Evolutionary conservation across 495 filamentous ascomycete species (phyloP).

Genomic region (Trichoderma erinaceum): DNA sequence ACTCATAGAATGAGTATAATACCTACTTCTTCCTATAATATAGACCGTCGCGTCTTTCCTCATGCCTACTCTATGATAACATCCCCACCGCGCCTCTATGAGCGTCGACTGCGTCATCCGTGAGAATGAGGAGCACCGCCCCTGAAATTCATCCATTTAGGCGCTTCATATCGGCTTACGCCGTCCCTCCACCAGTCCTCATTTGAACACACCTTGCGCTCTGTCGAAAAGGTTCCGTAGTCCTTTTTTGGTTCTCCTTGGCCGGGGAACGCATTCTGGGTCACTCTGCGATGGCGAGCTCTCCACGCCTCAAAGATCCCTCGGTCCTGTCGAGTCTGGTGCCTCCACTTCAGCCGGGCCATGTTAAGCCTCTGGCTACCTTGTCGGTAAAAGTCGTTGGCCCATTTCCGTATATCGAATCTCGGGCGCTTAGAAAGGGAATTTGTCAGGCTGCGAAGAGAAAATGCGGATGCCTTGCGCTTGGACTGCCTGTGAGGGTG

Average conservation of each 20-base stretch:
- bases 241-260: background rate
- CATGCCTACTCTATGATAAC: background rate
- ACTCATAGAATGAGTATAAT: background rate
- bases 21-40: background rate
- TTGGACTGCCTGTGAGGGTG: background rate
- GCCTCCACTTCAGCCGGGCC: background rate
- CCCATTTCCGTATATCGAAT: constrained; percentile 1
- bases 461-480: constrained; percentile 7
- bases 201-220: background rate
- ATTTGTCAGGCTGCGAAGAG: background rate
- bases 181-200: constrained; percentile 14
- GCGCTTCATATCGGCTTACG: constrained; percentile 1
- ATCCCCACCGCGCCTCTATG: background rate
- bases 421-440: background rate
- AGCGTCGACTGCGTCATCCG: background rate
- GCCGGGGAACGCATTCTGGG: background rate
- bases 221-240: background rate
- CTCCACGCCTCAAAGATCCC: background rate
- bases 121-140: background rate
- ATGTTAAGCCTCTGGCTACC: background rate
- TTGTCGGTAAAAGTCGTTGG: background rate
- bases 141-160: constrained; percentile 7
- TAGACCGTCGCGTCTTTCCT: background rate
- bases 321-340: background rate
- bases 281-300: background rate